Percentiles rank a stretch among this genome's conserved stretches.
phyloP scores from a whole-genome alignment of 1,284 basidiomycete genomes.

The Erythrobasidium hasegawianum region DNA sequence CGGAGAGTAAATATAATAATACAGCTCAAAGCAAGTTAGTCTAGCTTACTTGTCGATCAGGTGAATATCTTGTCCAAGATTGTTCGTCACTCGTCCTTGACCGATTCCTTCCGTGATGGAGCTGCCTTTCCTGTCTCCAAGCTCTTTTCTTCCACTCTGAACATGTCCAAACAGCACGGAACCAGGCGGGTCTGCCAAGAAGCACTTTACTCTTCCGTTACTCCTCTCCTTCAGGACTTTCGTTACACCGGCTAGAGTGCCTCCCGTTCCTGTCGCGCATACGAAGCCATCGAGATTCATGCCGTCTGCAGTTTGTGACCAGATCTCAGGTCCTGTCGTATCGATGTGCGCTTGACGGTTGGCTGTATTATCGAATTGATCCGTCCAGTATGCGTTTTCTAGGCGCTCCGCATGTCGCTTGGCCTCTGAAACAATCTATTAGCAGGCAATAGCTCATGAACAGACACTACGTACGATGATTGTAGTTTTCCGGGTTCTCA shows the following conservation, averaged over 20 bases:
- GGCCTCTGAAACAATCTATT: slow-evolving; percentile 56
- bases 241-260: slow-evolving; percentile 86
- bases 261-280: slow-evolving; percentile 92
- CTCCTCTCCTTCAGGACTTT: slow-evolving; percentile 81
- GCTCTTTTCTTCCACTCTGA: slow-evolving; percentile 67
- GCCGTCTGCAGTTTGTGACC: slow-evolving; percentile 69
- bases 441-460: background rate
- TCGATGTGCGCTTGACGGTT: slow-evolving; percentile 85
- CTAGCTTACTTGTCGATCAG: slow-evolving; percentile 59
- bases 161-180: slow-evolving; percentile 86
- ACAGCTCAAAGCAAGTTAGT: background rate
- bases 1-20: background rate
- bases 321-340: slow-evolving; percentile 94
- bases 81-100: slow-evolving; percentile 94
- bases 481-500: slow-evolving; percentile 95
- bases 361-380: slow-evolving; percentile 45
- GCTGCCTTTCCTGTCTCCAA: slow-evolving; percentile 73
- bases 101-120: slow-evolving; percentile 99
- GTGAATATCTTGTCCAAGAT: slow-evolving; percentile 78
- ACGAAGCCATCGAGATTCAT: slow-evolving; percentile 84
- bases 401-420: slow-evolving; percentile 75
- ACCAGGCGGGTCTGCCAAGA: slow-evolving; percentile 95
- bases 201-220: slow-evolving; percentile 74
- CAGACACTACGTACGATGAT: slow-evolving; percentile 60
- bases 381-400: slow-evolving; percentile 91